Conservation (phyloP, 2,329 filamentous ascomycete genomes). For the Niveomyces coronatus region DNA sequence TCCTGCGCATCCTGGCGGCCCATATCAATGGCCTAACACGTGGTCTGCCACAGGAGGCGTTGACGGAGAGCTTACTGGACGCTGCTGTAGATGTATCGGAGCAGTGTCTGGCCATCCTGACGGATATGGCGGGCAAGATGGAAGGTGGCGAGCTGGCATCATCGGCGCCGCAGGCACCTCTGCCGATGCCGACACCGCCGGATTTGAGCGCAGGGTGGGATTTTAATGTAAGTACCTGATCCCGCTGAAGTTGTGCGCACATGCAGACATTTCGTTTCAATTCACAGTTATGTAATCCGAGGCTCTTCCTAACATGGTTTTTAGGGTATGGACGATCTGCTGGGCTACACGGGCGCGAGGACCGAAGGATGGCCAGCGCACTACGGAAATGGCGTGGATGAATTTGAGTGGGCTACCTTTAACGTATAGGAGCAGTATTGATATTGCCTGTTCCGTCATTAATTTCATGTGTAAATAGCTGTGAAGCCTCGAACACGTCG, state of each 20-base stretch:
- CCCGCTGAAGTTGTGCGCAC: too few species aligned
- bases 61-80: conserved; percentile 17
- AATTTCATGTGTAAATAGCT: too few species aligned
- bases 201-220: conserved; percentile 2
- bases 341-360: neutral
- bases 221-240: conserved; percentile 1
- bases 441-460: neutral
- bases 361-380: conserved; percentile 3
- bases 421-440: neutral
- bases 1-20: conserved; percentile 26
- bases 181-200: conserved; percentile 5
- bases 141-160: neutral
- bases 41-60: conserved; percentile 23
- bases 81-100: conserved; percentile 1
- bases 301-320: neutral
- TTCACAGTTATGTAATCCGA: too few species aligned
- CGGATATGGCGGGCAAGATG: conserved; percentile 6
- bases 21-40: conserved; percentile 31
- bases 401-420: conserved; percentile 8
- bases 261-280: too few species aligned
- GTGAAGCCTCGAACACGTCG: too few species aligned
- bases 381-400: conserved; percentile 5
- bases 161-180: neutral
- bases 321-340: conserved; percentile 5
- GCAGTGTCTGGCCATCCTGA: neutral